Evolutionary conservation across 371 early-diverging fungal species (phyloP).

Genomic region (Phascolomyces articulosus): DNA sequence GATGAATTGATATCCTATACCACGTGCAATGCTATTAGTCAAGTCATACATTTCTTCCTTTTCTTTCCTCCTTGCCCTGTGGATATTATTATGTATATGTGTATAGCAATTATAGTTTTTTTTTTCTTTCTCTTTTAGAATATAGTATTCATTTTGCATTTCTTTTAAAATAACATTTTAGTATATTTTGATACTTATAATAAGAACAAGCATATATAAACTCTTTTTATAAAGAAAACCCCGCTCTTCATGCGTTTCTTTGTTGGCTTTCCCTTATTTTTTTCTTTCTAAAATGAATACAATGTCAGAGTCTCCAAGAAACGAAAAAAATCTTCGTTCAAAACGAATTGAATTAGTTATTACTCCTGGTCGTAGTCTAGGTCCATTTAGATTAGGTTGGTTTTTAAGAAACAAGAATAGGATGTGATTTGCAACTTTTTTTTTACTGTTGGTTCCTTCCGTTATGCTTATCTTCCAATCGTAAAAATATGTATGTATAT

Average conservation of each 20-base stretch:
- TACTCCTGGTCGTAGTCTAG: slow-evolving; percentile 57
- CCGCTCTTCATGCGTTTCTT: neutral
- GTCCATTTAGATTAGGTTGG: slow-evolving; percentile 59
- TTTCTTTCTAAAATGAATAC: slow-evolving; percentile 12
- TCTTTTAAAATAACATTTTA: too few relatives aligned
- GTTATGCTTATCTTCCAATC: neutral
- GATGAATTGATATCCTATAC: too few relatives aligned
- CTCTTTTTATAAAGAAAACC: neutral
- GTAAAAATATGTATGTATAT: neutral
- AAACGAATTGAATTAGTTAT: slow-evolving; percentile 59
- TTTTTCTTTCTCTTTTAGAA: too few relatives aligned
- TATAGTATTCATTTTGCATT: too few relatives aligned
- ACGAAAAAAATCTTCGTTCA: slow-evolving; percentile 21
- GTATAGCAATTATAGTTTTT: too few relatives aligned
- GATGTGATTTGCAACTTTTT: too few relatives aligned
- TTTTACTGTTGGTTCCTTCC: neutral
- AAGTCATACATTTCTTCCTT: too few relatives aligned
- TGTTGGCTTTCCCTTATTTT: neutral
- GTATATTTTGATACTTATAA: too few relatives aligned
- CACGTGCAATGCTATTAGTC: too few relatives aligned
- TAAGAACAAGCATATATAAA: too few relatives aligned
- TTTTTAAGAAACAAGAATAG: neutral
- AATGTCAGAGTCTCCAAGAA: slow-evolving; percentile 19
- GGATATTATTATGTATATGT: too few relatives aligned
- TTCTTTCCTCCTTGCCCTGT: too few relatives aligned